These are phyloP conservation scores for Hortaea werneckii DNA, from an alignment of 2,329 filamentous ascomycete species.

Conservation along the genomic window DNA sequence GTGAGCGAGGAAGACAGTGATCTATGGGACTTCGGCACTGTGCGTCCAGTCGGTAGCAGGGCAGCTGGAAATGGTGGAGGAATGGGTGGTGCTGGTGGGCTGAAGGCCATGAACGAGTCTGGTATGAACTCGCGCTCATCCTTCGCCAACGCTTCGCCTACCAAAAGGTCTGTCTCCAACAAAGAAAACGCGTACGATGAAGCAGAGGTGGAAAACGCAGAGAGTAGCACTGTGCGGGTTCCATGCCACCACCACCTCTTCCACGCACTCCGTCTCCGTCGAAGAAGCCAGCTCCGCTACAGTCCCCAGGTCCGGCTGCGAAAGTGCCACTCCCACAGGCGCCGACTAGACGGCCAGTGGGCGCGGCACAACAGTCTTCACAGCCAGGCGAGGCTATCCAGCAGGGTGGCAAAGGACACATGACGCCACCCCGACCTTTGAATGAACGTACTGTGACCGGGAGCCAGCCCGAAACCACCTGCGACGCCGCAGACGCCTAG, in stretches of 20 bases:
- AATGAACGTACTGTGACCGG: constrained; percentile 11
- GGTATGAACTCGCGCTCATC: constrained; percentile 61
- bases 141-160: constrained; percentile 31
- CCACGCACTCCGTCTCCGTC: constrained; percentile 33
- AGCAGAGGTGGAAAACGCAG: constrained; percentile 9
- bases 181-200: constrained; percentile 25
- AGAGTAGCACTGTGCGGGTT: constrained; percentile 13
- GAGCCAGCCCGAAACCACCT: constrained; percentile 21
- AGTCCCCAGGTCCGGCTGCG: constrained; percentile 31
- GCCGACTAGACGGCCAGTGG: constrained; percentile 32
- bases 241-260: constrained; percentile 25
- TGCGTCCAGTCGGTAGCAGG: constrained; percentile 57
- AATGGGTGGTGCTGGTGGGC: constrained; percentile 38
- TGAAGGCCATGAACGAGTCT: constrained; percentile 68
- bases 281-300: constrained; percentile 27
- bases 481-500: constrained; percentile 23
- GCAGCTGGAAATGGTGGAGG: constrained; percentile 37
- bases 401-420: constrained; percentile 7
- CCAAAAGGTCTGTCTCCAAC: constrained; percentile 22
- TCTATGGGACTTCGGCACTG: constrained; percentile 97
- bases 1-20: constrained; percentile 64
- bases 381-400: not conserved
- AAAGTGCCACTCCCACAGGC: constrained; percentile 37
- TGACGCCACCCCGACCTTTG: constrained; percentile 24
- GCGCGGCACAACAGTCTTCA: not conserved